A percentile compares a stretch with the other conserved stretches of the same genome.
These are phyloP conservation scores for Leptographium lundbergii DNA, from an alignment of 2,329 filamentous ascomycete genomes.

Conservation along the genomic window DNA sequence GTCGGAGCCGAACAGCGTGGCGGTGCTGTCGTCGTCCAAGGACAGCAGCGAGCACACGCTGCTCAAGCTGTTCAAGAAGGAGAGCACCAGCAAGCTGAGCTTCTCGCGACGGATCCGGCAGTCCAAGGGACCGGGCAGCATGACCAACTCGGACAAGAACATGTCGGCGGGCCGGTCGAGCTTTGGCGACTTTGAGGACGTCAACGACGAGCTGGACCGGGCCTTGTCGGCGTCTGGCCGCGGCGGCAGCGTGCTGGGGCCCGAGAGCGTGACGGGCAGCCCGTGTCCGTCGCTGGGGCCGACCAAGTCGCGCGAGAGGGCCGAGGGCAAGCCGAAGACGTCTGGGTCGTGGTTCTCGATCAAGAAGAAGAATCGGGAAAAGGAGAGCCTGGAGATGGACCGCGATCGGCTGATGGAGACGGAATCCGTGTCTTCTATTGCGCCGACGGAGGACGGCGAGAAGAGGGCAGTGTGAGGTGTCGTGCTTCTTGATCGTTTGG, in stretches of 20 bases:
- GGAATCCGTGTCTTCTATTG: constrained; percentile 8
- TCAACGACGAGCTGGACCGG: constrained; percentile 12
- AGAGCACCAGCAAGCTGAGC: constrained; percentile 53
- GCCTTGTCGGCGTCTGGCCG: background rate
- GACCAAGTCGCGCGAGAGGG: constrained; percentile 24
- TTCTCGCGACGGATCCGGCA: constrained; percentile 38
- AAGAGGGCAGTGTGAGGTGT: background rate
- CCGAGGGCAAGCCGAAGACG: constrained; percentile 29
- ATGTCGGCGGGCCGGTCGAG: constrained; percentile 42
- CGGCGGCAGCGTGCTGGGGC: constrained; percentile 19
- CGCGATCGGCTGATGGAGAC: constrained; percentile 17
- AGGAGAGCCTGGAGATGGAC: constrained; percentile 43
- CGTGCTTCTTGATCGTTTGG: background rate
- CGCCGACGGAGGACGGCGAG: constrained; percentile 7
- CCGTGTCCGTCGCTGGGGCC: constrained; percentile 43
- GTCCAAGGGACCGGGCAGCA: constrained; percentile 41
- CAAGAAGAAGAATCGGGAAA: constrained; percentile 47
- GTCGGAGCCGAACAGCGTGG: constrained; percentile 34
- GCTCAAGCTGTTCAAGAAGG: constrained; percentile 54
- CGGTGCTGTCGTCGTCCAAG: constrained; percentile 27
- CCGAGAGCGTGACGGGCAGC: constrained; percentile 44
- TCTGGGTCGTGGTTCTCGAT: constrained; percentile 41
- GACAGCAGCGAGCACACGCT: constrained; percentile 37
- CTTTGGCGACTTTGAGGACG: constrained; percentile 42
- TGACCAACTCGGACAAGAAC: constrained; percentile 44